Base-by-base conservation (phyloP, 164 flowering plant species). In the Tetracentron sinense region DNA sequence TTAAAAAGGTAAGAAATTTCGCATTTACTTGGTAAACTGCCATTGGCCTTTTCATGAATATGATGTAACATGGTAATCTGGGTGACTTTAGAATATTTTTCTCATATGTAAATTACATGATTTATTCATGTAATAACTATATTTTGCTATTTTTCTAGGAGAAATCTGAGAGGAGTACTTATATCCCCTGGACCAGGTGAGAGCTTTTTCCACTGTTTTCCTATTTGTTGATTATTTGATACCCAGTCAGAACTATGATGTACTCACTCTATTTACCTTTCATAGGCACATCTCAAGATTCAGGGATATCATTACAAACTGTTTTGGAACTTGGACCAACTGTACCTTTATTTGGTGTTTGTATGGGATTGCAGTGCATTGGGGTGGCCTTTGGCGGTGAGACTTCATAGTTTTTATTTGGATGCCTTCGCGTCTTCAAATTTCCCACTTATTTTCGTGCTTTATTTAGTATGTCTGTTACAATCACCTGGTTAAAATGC, bases 291-390 rank as follows among this genome's bases (percentile, higher is more conserved):
- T 98, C 98, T 63, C 89, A 87, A 74, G 98, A 95, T 75, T 95
- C 97, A 28, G 98, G 99, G 56, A 95, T 95, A 75, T 90, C 99
- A 15, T 72, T 95, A 69, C 91, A 89, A 69, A 90, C 92, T 59
- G 97, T 92, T 56, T 62, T 87, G 73, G 94, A 95, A 70, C 89
- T 95, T 70, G 99, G 97, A 61, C 94, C 99, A 6, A 65, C 47
- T 42, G 75, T 88, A 27, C 97, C 99, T 54, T 31, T 92, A 38
- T 92, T 95, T 77, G 99, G 99, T 48, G 99, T 92, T 54, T 95
- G 99, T 56, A 95, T 95, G 99, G 99, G 97, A 17, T 65, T 95
- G 70, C 99, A 95, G 70, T 95, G 99, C 86, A 92, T 92, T 44
- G 99, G 99, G 23, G 97, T 90, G 79, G 97, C 98, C 54, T 95